Base-by-base conservation (phyloP, 345 rosid genomes). In the Populus ilicifolia region DNA sequence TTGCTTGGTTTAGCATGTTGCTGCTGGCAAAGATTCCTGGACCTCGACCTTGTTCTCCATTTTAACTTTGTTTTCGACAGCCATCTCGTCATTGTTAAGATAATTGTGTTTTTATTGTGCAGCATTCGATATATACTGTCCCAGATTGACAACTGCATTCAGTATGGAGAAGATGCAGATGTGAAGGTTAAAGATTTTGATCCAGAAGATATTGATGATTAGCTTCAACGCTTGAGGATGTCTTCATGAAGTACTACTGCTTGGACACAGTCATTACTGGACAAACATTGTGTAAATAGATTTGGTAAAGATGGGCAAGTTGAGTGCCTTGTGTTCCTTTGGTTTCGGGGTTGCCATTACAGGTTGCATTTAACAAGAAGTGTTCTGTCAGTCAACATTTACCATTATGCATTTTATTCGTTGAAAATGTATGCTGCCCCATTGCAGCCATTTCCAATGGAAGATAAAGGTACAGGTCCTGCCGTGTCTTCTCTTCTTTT, bases 131-230 rank as follows among this genome's bases (percentile, higher is more conserved):
- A 92, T 78, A 89, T 93, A 33, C 67, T 96, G 86, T 80, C 89
- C 23, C 96, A 93, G 78, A 96, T 96, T 27, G 98, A 93, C 83
- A 81, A 70, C 73, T 85, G 93, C 84, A 96, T 92, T 77, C 96
- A 89, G 86, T 93, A 83, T 69, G 99, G 94, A 52, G 99, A 96
- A 92, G 99, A 92, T 35, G 94, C 96, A 10, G 98, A 93, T 39
- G 95, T 96, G 70, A 96, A 93, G 83, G 84, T 96, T 65, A 92
- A 74, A 85, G 99, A 92, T 84, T 85, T 90, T 17, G 93, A 89
- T 81, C 87, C 87, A 0, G 91, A 88, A 21, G 94, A 89, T 62
- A 91, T 88, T 74, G 89, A 83, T 54, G 67, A 71, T 33, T 7
- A 30, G 39, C 69, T 66, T 33, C 21, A 66, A 17, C 35, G 0